Evolutionary conservation across 2,329 filamentous ascomycete species (phyloP).

Genomic region (Aaosphaeria arxii): DNA sequence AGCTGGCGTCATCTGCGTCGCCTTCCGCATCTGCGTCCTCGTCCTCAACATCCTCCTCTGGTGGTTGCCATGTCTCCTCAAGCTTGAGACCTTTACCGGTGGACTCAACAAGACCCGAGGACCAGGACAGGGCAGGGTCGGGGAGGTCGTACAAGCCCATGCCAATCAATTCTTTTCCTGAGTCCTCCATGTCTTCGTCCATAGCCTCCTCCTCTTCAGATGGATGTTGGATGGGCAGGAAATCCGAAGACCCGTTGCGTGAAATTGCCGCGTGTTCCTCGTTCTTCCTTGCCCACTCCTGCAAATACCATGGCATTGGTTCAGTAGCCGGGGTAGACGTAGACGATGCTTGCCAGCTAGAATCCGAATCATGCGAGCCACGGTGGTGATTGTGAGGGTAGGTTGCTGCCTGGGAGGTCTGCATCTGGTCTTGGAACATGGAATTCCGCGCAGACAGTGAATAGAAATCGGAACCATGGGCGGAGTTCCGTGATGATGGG

Average conservation of each 20-base stretch:
- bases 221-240: constrained; percentile 51
- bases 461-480: constrained; percentile 31
- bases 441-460: constrained; percentile 34
- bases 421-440: constrained; percentile 11
- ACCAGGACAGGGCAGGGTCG: constrained; percentile 58
- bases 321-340: constrained; percentile 30
- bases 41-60: constrained; percentile 43
- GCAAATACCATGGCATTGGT: constrained; percentile 34
- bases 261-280: constrained; percentile 19
- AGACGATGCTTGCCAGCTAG: constrained; percentile 30
- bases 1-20: constrained; percentile 39
- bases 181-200: constrained; percentile 50
- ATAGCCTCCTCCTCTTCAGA: background rate
- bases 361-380: constrained; percentile 25
- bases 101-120: constrained; percentile 41
- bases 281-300: constrained; percentile 36
- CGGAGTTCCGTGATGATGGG: constrained; percentile 22
- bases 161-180: constrained; percentile 72
- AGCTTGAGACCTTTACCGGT: constrained; percentile 74
- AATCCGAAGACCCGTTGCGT: constrained; percentile 38
- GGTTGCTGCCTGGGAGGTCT: constrained; percentile 1
- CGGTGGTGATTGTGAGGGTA: constrained; percentile 12
- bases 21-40: constrained; percentile 35
- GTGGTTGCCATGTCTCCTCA: constrained; percentile 75
- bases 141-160: constrained; percentile 79